Evolutionary conservation across 495 filamentous ascomycete genomes (phyloP).

Genomic region (Amniculicola lignicola): DNA sequence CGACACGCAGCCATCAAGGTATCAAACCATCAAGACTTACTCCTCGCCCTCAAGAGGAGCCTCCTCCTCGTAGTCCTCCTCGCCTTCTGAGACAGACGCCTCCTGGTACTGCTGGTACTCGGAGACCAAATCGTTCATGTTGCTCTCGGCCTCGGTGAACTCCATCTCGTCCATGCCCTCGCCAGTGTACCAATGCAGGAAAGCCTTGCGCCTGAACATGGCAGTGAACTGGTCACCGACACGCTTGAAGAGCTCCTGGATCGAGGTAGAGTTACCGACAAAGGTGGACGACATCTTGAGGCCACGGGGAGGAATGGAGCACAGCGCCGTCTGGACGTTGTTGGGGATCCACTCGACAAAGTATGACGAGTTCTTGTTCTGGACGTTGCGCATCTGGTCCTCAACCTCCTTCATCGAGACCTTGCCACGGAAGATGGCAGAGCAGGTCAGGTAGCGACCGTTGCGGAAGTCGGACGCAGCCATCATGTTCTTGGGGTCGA

Average conservation of each 20-base stretch:
- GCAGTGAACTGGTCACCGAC: conserved; percentile 99
- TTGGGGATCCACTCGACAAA: conserved; percentile 99
- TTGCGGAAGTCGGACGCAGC: conserved; percentile 99
- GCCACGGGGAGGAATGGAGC: conserved; percentile 96
- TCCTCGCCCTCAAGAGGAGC: conserved; percentile 51
- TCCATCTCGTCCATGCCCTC: conserved; percentile 99
- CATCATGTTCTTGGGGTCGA: conserved; percentile 99
- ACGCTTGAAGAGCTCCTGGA: conserved; percentile 99
- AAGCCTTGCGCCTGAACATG: conserved; percentile 99
- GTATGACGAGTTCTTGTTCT: conserved; percentile 99
- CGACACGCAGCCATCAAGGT: conserved; percentile 1
- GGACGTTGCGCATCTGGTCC: conserved; percentile 99
- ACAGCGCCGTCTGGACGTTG: conserved; percentile 99
- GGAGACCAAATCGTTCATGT: conserved; percentile 99
- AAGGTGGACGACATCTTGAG: conserved; percentile 99
- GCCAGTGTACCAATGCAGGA: conserved; percentile 99
- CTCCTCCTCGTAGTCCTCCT: conserved; percentile 65
- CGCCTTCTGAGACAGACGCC: conserved; percentile 75
- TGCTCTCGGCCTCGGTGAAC: conserved; percentile 99
- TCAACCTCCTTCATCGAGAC: conserved; percentile 99
- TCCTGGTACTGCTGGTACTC: conserved; percentile 99
- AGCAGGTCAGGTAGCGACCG: conserved; percentile 98
- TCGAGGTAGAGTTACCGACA: conserved; percentile 98
- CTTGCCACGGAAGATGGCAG: conserved; percentile 99
- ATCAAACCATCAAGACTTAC: too few relatives aligned